phyloP scores from a whole-genome alignment of 441 rosid genomes.

The Populus hybrid region DNA sequence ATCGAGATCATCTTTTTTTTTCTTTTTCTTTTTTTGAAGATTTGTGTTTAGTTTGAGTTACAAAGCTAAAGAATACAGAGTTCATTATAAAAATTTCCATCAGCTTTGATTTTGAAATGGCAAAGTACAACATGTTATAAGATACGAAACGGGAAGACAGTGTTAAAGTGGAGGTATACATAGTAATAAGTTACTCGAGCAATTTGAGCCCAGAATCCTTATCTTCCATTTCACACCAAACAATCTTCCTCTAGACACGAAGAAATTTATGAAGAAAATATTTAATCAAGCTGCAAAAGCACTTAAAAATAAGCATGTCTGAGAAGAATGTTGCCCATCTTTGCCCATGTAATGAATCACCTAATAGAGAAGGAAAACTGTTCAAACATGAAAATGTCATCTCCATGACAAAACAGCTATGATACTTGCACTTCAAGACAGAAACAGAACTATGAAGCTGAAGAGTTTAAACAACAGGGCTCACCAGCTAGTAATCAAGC shows the following conservation, averaged over 20 bases:
- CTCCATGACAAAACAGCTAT: not conserved
- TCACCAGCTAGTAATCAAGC: not conserved
- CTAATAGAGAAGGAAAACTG: not conserved
- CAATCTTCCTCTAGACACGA: not conserved
- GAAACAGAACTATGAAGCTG: not conserved
- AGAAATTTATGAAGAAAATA: not conserved
- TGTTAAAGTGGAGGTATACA: not conserved
- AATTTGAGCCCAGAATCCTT: not conserved
- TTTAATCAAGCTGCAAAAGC: not conserved
- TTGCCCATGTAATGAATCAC: not conserved
- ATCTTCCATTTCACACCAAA: not conserved
- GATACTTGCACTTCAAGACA: not conserved
- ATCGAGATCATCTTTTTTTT: not conserved
- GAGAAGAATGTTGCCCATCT: too few species aligned
- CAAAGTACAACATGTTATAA: not conserved
- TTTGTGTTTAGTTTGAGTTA: not conserved
- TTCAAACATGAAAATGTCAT: not conserved
- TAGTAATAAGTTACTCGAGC: not conserved
- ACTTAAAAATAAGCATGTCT: not conserved
- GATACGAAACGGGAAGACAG: not conserved
- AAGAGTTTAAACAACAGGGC: not conserved
- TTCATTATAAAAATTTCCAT: not conserved
- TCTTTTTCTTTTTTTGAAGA: not conserved
- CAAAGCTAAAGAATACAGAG: not conserved
- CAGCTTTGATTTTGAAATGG: not conserved